Base-by-base conservation (phyloP, 345 rosid genomes). In the Dipteronia dyeriana region DNA sequence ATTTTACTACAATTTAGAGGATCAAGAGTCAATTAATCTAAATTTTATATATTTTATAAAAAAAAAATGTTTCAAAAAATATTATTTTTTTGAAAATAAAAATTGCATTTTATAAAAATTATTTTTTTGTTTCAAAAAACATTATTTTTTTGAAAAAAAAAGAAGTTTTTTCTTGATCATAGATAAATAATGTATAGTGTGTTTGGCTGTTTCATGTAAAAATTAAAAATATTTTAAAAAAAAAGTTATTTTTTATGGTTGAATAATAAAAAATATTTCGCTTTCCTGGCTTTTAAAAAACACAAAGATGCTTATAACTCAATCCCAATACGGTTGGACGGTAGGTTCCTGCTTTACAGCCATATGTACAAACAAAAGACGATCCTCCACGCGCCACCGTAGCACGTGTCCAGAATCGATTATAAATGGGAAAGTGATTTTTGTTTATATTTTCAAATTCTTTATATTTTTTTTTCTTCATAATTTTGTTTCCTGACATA, bases 251-350 rank as follows among this genome's bases (percentile, higher is more conserved):
- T 41, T 41, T 41, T 41, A 41, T 41, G 14, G 1, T 31, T 31
- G 6, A 34, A 34, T 34, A 34, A 5, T 4, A 34, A 34, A 34
- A 34, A 34, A 34, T 20, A 43, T 39, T 43, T 62, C 22, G 25
- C 23, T 76, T 56, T 69, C 34, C 9, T 14, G 20, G 38, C 26
- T 74, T 70, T 60, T 70, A 0, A n/a, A 70, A 6, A 78, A 63
- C 76, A 49, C 83, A 74, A 71, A 74, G 83, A 78, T 80, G 73
- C 82, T 41, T 11, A 20, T 8, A 11, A 53, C 75, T 10, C 69
- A 73, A 85, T 82, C 74, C 80, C 78, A 25, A 71, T 20, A 70
- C 17, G 77, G 83, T 79, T 74, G 68, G 79, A 70, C 17, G 77
- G 83, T 79, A 75, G 68, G 79, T 13, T 60, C 67, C 16, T 51